Evolutionary conservation across 202 grass and related monocot species (phyloP), one percentile per base, ranked within the genome.

Genomic region (Dendrocalamus latiflorus): DNA sequence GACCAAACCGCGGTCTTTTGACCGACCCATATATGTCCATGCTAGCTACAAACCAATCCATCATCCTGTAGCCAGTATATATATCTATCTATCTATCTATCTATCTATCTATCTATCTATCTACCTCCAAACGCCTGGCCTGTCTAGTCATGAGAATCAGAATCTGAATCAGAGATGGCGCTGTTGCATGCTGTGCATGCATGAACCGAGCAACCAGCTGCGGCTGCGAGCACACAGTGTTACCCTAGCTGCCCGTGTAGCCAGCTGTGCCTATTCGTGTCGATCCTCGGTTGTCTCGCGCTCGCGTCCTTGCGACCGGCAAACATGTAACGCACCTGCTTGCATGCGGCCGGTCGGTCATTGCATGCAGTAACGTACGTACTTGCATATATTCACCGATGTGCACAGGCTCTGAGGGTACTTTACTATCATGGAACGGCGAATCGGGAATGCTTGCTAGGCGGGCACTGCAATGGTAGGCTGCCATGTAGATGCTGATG

Each of bases 131-230:
- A 6, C 69, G 21, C 64, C 50, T 80, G 49, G 49, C 64, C 11
- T 33, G 68, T 26, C 61, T 74, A 55, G 82, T 84, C 81, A 20
- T 53, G 80, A 43, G 80, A 72, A 88, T 88, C 85, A 83, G 85
- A 83, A 77, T 87, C 85, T 78, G 79, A 57, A 72, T 64, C 85
- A 83, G 86, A 58, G 86, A 72, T 48, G 73, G 8, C 18, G 56
- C 65, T 66, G 78, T 37, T 47, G 76, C 51, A 56, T 7, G 60
- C 26, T 41, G 18, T 61, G 38, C 49, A 25, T 61, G 38, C 49
- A 25, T 1, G 16, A 8, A 13, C 5, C 34, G 18, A 56, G 11
- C 49, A 1, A 4, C 25, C 10, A 11, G 70, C 70, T 12, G 70
- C 28, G 20, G 21, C 80, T 84, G 81, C 80, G 87, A 26, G 7